Evolutionary conservation across 345 rosid species (phyloP).

Genomic region (Citrus maxima): DNA sequence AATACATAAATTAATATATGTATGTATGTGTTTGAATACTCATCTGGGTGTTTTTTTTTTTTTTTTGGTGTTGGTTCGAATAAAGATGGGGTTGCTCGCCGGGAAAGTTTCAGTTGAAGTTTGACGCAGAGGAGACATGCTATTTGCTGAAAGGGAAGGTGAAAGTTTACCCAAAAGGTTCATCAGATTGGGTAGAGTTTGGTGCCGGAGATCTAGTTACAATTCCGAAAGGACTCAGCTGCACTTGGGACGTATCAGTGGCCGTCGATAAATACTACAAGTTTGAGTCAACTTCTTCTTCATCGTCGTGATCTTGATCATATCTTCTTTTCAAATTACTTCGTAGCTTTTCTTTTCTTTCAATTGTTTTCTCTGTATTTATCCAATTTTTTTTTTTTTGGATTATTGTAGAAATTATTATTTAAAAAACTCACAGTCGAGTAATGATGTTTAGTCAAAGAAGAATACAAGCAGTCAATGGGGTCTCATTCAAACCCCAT

Average conservation of each 20-base stretch:
- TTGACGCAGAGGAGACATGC: conserved; percentile 88
- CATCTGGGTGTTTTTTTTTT: background rate
- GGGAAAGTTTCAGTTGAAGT: conserved; percentile 76
- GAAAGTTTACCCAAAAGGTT: conserved; percentile 59
- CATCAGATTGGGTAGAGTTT: conserved; percentile 66
- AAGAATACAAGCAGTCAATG: conserved; percentile 28
- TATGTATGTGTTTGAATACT: background rate
- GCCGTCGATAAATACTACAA: conserved; percentile 87
- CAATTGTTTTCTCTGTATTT: background rate
- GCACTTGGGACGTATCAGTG: conserved; percentile 88
- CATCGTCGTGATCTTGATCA: conserved; percentile 20
- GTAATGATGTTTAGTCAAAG: conserved; percentile 19
- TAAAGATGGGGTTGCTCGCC: conserved; percentile 89
- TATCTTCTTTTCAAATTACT: background rate
- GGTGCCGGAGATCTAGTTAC: conserved; percentile 91
- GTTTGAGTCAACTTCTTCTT: conserved; percentile 46
- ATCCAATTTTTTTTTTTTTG: background rate
- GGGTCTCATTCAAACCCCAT: conserved; percentile 38
- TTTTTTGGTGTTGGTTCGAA: too few species aligned
- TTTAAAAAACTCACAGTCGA: background rate
- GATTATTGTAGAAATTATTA: background rate
- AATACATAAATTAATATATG: too few species aligned
- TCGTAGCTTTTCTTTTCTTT: background rate
- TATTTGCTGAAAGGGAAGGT: conserved; percentile 80
- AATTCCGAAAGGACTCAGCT: conserved; percentile 81